A percentile compares a stretch with the other conserved stretches of the same genome.
Conservation (phyloP, 2,329 filamentous ascomycete genomes). For the Didymella pomorum region DNA sequence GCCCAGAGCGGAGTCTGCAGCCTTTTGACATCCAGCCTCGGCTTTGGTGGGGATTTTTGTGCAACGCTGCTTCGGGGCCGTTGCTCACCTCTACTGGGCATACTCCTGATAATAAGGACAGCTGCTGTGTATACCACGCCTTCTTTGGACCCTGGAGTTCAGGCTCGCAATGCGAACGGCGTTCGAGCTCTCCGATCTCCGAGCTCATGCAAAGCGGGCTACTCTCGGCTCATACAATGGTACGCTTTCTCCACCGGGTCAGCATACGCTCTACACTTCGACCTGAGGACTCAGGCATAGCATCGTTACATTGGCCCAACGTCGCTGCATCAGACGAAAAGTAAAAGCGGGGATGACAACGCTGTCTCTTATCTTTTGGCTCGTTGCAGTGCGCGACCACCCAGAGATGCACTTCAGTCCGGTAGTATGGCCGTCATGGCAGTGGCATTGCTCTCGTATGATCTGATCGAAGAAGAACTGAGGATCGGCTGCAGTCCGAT, state of each 20-base stretch:
- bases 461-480: neutral
- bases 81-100: neutral
- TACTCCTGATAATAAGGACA: neutral
- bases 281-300: neutral
- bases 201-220: neutral
- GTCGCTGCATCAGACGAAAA: neutral
- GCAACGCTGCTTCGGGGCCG: slow-evolving; percentile 1
- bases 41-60: slow-evolving; percentile 9
- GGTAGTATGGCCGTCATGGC: neutral
- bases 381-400: neutral
- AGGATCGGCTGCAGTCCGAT: neutral
- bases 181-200: neutral
- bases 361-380: neutral
- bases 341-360: neutral
- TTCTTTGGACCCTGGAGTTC: neutral
- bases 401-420: neutral
- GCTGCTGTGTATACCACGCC: neutral
- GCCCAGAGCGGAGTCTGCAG: too few relatives aligned
- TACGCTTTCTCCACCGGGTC: neutral
- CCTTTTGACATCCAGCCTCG: neutral
- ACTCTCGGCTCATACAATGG: neutral
- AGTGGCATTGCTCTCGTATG: neutral
- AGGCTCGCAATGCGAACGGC: neutral
- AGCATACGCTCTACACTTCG: neutral
- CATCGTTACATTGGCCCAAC: neutral